Percentiles rank a stretch among this genome's conserved stretches.
These are phyloP conservation scores for Orbilia quercus DNA, from an alignment of 2,329 filamentous ascomycete species.

Conservation along the genomic window DNA sequence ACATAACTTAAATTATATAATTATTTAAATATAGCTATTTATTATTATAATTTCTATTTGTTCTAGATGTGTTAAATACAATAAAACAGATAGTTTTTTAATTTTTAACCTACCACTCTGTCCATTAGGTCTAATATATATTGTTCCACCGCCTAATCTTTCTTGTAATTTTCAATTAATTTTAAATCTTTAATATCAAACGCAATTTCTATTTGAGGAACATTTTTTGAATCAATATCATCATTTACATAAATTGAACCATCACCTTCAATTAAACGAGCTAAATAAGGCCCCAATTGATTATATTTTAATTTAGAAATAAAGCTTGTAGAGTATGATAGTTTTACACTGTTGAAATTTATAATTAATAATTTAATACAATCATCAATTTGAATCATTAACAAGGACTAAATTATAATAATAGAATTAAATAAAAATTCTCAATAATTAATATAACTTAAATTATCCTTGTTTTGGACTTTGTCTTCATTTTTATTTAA, in stretches of 20 bases:
- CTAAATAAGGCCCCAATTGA: conserved; percentile 26
- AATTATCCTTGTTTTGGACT: conserved; percentile 16
- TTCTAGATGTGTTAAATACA: conserved; percentile 28
- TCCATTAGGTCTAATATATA: conserved; percentile 36
- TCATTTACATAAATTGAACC: conserved; percentile 35
- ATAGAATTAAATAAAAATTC: conserved; percentile 1
- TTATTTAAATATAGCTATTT: too few species aligned
- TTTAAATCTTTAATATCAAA: conserved; percentile 37
- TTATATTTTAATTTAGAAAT: conserved; percentile 61
- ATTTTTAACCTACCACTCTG: conserved; percentile 34
- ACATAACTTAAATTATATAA: too few species aligned
- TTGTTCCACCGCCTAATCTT: conserved; percentile 14
- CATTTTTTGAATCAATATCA: conserved; percentile 35
- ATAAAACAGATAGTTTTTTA: conserved; percentile 42
- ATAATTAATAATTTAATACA: conserved; percentile 4
- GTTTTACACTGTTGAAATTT: conserved; percentile 1
- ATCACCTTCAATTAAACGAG: conserved; percentile 21
- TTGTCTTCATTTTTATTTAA: conserved; percentile 16
- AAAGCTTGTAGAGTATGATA: conserved; percentile 60
- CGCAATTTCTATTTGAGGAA: conserved; percentile 28
- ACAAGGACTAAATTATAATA: conserved; percentile 4
- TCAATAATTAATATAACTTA: conserved; percentile 1
- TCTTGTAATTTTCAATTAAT: conserved; percentile 34
- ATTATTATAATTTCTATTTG: too few species aligned
- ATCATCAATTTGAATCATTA: conserved; percentile 5